Evolutionary conservation across 805 yeast genomes (phyloP).

Genomic region (Yarrowia sp.): DNA sequence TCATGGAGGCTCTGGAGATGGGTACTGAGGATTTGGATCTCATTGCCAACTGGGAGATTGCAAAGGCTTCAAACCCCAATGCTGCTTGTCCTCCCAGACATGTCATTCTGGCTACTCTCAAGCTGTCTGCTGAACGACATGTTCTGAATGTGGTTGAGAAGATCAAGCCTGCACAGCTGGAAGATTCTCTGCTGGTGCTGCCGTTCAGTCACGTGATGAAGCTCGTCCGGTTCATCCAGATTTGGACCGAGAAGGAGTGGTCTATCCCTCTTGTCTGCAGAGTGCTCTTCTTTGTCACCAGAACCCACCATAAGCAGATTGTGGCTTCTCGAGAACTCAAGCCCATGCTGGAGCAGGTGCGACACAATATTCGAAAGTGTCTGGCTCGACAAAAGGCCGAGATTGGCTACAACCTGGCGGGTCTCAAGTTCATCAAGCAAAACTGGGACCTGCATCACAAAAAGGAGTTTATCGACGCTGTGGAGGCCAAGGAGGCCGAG

Average conservation of each 20-base stretch:
- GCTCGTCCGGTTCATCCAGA: conserved; percentile 67
- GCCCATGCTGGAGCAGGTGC: conserved; percentile 62
- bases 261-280: conserved; percentile 67
- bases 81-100: conserved; percentile 60
- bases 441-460: conserved; percentile 80
- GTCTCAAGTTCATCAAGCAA: conserved; percentile 65
- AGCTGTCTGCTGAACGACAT: conserved; percentile 69
- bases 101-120: conserved; percentile 71
- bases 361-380: conserved; percentile 56
- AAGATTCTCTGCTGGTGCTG: conserved; percentile 86
- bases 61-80: conserved; percentile 45
- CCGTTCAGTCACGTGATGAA: conserved; percentile 82
- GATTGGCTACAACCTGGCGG: conserved; percentile 83
- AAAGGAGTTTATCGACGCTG: conserved; percentile 68
- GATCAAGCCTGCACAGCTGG: conserved; percentile 80
- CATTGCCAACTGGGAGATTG: conserved; percentile 48
- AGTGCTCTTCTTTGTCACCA: conserved; percentile 70
- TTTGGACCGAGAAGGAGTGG: conserved; percentile 58
- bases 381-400: conserved; percentile 53
- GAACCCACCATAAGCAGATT: conserved; percentile 75
- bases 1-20: conserved; percentile 87
- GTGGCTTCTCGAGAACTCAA: conserved; percentile 52
- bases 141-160: conserved; percentile 68
- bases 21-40: conserved; percentile 69
- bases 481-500: conserved; percentile 52